Base-by-base conservation (phyloP, 768 basidiomycete species). In the Kwoniella pini region DNA sequence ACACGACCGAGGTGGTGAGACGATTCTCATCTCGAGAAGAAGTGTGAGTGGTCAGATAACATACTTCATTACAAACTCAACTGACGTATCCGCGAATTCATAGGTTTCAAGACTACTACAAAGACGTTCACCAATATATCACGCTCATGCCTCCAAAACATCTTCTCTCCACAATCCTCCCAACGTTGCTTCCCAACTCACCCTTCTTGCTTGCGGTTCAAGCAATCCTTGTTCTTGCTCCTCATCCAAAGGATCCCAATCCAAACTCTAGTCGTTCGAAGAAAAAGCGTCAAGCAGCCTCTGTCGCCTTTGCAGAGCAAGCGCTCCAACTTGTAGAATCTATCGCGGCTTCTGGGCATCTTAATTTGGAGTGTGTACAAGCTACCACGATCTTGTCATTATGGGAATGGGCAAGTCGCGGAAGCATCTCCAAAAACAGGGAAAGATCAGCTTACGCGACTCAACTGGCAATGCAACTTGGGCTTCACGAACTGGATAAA, bases 51-150 rank as follows among this genome's bases (percentile, higher is more conserved):
- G 17, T 21, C n/a, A n/a, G n/a, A n/a, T n/a, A n/a, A n/a, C n/a
- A n/a, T n/a, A n/a, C n/a, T n/a, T n/a, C n/a, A n/a, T n/a, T n/a
- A n/a, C n/a, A n/a, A n/a, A n/a, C n/a, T n/a, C n/a, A n/a, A n/a
- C n/a, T n/a, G n/a, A n/a, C n/a, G 17, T 3, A 27, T 21, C 39
- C 15, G 13, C 13, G 30, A 27, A 42, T 40, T 21, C 1, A 46
- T 40, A 77, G 75, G 12, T 61, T 76, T 22, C 51, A 54, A 31
- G 60, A 66, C 24, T 76, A 78, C 53, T 78, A 74, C 58, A 65
- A 67, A 44, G 77, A 78, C 36, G 68, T 76, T n/a, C 77, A 78
- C 57, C 72, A 72, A 4, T 78, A 71, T 64, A 63, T 73, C n/a
- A 62, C 75, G 3, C 67, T 78, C 31, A 70, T 78, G 54, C 77